A percentile compares a stretch with the other conserved stretches of the same genome.
Conservation (phyloP, 2,329 filamentous ascomycete genomes). For the Ramularia endophylla region DNA sequence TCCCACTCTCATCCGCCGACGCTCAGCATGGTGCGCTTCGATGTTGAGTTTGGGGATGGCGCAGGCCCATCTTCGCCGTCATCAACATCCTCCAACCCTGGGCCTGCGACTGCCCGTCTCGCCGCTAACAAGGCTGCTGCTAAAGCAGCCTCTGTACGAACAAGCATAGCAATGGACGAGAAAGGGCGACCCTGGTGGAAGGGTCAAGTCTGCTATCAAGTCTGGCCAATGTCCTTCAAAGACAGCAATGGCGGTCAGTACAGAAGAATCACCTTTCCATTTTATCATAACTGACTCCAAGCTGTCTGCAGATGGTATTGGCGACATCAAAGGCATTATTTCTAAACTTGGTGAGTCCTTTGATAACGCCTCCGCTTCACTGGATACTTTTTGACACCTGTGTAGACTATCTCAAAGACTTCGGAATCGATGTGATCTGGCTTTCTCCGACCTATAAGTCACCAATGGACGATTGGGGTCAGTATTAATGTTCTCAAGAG, state of each 20-base stretch:
- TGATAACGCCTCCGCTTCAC: slow-evolving; percentile 37
- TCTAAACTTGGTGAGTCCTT: slow-evolving; percentile 48
- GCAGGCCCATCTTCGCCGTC: too few relatives aligned
- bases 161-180: slow-evolving; percentile 5
- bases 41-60: too few relatives aligned
- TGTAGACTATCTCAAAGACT: slow-evolving; percentile 47
- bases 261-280: too few relatives aligned
- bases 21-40: too few relatives aligned
- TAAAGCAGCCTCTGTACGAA: slow-evolving; percentile 7
- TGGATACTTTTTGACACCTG: too few relatives aligned
- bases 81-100: too few relatives aligned
- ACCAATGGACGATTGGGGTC: slow-evolving; percentile 61
- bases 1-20: too few relatives aligned
- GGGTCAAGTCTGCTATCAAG: slow-evolving; percentile 40
- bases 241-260: slow-evolving; percentile 43
- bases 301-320: slow-evolving; percentile 45
- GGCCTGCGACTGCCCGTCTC: slow-evolving; percentile 1
- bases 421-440: slow-evolving; percentile 63
- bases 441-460: slow-evolving; percentile 57
- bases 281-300: too few relatives aligned
- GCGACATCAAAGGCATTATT: slow-evolving; percentile 58
- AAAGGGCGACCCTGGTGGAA: slow-evolving; percentile 38
- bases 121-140: slow-evolving; percentile 9
- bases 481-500: too few relatives aligned
- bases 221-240: slow-evolving; percentile 43